phyloP scores from a whole-genome alignment of 1,284 basidiomycete species.

The Inonotus hispidus region DNA sequence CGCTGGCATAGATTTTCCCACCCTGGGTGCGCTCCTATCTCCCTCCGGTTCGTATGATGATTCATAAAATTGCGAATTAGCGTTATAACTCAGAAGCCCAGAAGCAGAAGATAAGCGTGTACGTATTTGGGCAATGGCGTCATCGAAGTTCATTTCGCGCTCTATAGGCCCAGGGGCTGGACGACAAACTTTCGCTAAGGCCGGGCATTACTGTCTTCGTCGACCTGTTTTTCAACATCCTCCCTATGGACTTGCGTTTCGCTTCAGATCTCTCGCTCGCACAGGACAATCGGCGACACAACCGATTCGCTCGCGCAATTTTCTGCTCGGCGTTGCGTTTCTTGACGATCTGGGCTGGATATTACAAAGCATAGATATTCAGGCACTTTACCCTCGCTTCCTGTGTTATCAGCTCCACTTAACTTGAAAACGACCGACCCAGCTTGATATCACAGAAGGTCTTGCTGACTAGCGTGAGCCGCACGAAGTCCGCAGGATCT shows the following conservation, averaged over 20 bases:
- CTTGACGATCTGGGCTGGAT: background rate
- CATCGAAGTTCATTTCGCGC: background rate
- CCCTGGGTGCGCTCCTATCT: background rate
- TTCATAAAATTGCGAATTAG: background rate
- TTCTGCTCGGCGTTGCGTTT: background rate
- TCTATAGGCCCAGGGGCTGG: slow-evolving; percentile 2
- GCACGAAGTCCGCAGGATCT: background rate
- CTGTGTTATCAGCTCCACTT: background rate
- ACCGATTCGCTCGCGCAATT: background rate
- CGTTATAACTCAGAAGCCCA: background rate
- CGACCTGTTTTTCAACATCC: background rate
- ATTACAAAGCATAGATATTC: background rate
- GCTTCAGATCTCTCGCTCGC: background rate
- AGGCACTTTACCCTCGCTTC: background rate
- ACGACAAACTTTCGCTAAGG: background rate
- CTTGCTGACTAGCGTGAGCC: background rate
- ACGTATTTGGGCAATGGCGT: background rate
- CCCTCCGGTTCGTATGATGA: slow-evolving; percentile 1
- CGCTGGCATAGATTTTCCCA: background rate
- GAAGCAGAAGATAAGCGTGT: slow-evolving; percentile 5
- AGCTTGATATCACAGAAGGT: background rate
- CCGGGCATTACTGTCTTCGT: background rate
- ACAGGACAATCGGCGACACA: background rate
- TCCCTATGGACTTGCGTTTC: background rate
- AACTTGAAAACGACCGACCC: background rate